Conservation (phyloP, 2,329 filamentous ascomycete species). For the Colletotrichum zoysiae region DNA sequence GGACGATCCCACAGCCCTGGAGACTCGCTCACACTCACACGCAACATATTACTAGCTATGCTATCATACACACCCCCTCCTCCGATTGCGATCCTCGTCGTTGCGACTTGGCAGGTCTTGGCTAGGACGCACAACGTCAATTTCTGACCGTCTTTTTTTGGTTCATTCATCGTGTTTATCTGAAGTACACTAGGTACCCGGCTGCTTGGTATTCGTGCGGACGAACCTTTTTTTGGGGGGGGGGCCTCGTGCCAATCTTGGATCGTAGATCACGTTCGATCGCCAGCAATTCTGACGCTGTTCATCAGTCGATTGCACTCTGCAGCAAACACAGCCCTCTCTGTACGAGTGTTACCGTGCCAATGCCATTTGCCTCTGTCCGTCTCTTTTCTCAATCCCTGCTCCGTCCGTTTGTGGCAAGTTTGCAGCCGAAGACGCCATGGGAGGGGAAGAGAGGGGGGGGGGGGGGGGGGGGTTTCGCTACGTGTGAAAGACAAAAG, state of each 20-base stretch:
- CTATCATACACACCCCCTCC: not conserved
- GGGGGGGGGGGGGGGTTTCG: not conserved
- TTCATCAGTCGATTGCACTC: not conserved
- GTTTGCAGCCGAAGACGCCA: not conserved
- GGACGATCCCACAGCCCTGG: not conserved
- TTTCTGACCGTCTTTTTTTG: slow-evolving; percentile 11
- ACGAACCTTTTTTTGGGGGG: not conserved
- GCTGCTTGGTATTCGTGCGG: slow-evolving; percentile 15
- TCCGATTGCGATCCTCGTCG: not conserved
- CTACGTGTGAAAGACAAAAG: too few relatives aligned
- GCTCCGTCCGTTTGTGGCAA: not conserved
- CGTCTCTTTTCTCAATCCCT: not conserved
- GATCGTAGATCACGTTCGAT: not conserved
- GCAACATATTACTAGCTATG: not conserved
- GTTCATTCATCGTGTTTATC: slow-evolving; percentile 3
- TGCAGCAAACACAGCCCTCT: not conserved
- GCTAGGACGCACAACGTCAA: not conserved
- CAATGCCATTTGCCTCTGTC: too few relatives aligned
- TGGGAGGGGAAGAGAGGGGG: too few relatives aligned
- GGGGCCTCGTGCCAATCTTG: not conserved
- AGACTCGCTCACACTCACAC: not conserved
- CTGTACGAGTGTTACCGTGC: not conserved
- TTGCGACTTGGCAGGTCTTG: slow-evolving; percentile 27
- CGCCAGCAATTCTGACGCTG: too few relatives aligned
- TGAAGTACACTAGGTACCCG: slow-evolving; percentile 2